Base-by-base conservation (phyloP, 2,329 filamentous ascomycete species). In the Stemphylium beticola region DNA sequence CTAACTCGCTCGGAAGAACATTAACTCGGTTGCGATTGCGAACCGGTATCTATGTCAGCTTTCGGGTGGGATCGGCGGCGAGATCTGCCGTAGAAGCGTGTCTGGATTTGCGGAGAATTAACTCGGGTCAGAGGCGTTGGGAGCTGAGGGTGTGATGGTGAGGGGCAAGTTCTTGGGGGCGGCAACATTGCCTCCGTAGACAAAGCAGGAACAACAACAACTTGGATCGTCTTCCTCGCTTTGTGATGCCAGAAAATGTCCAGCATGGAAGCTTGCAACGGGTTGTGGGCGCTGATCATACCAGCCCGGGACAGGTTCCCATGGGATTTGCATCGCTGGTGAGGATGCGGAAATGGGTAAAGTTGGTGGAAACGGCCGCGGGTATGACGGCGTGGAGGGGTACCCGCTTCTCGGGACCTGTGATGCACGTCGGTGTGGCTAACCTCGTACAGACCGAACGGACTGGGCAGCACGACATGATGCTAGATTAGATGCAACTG, bases 401-500 rank as follows among this genome's bases (percentile, higher is more conserved):
- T 68, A 67, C 64, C 65, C 62, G 64, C 59, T 62, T 54, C 59
- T 53, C 55, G 49, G 65, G 58, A 60, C 55, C 22, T 24, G 22
- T 40, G 51, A 61, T 60, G 57, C 52, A 57, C 37, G 44, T 47
- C 48, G 53, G 36, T 47, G 55, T 66, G 58, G 61, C 62, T 65
- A 64, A 60, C 45, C 44, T 62, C 43, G 49, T 52, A 53, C 49
- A 55, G 45, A 60, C 60, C 50, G 29, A 61, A 61, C 63, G 58
- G 66, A 67, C 68, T 73, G 69, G 72, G 71, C 69, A 73, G 71
- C 70, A 74, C 64, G 62, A 66, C 70, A 72, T 73, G 47, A 51
- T 51, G 41, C 53, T 47, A 54, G 32, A 66, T 60, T 56, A 53
- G 34, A 38, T 49, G 47, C 47, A 53, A 53, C 31, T 41, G 51